A percentile compares a stretch with the other conserved stretches of the same genome.
Conservation (phyloP, 1,284 basidiomycete genomes). For the Pseudozyma tsukubaensis region DNA sequence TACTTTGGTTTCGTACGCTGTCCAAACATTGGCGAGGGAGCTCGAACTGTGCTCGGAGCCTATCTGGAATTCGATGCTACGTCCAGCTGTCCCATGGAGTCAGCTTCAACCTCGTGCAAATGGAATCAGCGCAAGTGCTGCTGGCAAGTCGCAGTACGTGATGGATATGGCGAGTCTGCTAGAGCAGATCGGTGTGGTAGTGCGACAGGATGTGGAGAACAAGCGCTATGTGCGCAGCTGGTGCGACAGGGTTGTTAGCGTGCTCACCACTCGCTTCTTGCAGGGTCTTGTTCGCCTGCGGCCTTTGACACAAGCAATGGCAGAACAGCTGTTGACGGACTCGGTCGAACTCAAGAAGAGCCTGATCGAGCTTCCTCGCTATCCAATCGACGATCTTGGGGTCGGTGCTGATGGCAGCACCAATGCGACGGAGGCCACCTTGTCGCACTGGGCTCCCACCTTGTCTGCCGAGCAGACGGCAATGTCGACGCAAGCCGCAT, state of each 20-base stretch:
- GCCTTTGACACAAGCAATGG: conserved; percentile 50
- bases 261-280: conserved; percentile 48
- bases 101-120: conserved; percentile 31
- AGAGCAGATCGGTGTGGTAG: conserved; percentile 62
- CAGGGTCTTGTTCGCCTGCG: conserved; percentile 57
- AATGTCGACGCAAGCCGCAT: conserved; percentile 33
- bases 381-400: conserved; percentile 43
- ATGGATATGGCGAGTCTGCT: conserved; percentile 58
- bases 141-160: conserved; percentile 54
- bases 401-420: conserved; percentile 16
- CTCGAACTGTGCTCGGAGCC: conserved; percentile 57
- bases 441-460: conserved; percentile 36
- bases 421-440: conserved; percentile 21
- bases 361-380: conserved; percentile 61
- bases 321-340: conserved; percentile 59
- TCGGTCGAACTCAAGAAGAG: conserved; percentile 46
- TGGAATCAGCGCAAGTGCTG: conserved; percentile 9
- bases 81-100: conserved; percentile 57
- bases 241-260: conserved; percentile 63
- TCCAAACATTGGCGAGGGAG: conserved; percentile 55
- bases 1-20: conserved; percentile 53
- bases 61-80: conserved; percentile 62
- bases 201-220: conserved; percentile 66
- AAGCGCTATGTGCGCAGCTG: conserved; percentile 64
- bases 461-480: conserved; percentile 39